Evolutionary conservation across 2,329 filamentous ascomycete genomes (phyloP).

Genomic region (Curvularia sp.): DNA sequence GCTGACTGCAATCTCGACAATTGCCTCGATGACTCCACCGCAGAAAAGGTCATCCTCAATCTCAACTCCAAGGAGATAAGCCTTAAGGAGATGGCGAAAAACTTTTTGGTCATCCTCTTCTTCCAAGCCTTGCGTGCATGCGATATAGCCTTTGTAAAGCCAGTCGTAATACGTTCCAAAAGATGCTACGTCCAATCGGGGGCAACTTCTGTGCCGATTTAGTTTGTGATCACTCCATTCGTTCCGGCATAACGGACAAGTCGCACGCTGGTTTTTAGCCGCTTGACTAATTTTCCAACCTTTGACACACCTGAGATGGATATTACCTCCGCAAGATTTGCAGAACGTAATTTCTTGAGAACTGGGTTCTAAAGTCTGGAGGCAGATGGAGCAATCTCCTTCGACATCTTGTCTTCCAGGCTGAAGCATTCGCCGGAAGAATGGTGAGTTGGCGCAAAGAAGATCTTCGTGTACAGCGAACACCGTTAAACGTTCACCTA

Average conservation of each 20-base stretch:
- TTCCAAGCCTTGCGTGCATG: not conserved
- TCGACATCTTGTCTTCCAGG: not conserved
- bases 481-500: not conserved
- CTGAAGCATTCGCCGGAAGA: not conserved
- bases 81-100: not conserved
- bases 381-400: not conserved
- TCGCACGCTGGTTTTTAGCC: not conserved
- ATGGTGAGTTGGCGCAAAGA: not conserved
- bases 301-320: not conserved
- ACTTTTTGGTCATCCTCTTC: not conserved
- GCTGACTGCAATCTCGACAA: not conserved
- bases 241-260: constrained; percentile 1
- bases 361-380: not conserved
- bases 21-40: not conserved
- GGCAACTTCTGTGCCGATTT: not conserved
- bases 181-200: not conserved
- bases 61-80: not conserved
- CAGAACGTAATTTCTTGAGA: not conserved
- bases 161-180: not conserved
- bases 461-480: constrained; percentile 3
- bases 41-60: not conserved
- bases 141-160: not conserved
- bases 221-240: not conserved
- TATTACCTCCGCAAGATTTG: constrained; percentile 2
- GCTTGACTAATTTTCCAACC: not conserved